These are phyloP conservation scores for Coemansia sp. DNA, from an alignment of 192 early-diverging fungal species.

Conservation along the genomic window DNA sequence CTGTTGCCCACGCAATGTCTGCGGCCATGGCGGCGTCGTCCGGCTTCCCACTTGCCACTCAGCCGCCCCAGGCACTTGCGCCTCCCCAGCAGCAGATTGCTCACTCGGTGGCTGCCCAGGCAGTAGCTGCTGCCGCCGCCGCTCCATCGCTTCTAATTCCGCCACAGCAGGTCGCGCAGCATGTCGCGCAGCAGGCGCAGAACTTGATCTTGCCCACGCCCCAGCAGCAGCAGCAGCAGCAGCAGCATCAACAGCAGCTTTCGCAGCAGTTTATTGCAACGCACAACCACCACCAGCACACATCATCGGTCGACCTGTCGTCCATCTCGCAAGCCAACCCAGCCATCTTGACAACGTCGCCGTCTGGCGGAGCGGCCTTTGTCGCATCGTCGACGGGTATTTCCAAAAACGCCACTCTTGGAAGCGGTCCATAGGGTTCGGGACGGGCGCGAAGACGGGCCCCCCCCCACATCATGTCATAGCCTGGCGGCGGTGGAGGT, in stretches of 20 bases:
- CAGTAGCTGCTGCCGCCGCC: conserved; percentile 20
- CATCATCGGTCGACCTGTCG: conserved; percentile 21
- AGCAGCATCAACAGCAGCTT: conserved; percentile 1
- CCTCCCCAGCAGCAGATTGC: conserved; percentile 8
- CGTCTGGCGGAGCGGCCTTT: conserved; percentile 8
- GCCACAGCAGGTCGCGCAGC: not conserved
- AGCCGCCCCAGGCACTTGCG: conserved; percentile 1
- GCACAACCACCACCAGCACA: conserved; percentile 8
- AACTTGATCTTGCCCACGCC: not conserved
- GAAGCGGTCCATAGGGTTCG: not conserved
- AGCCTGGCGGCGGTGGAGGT: not conserved
- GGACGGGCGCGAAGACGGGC: not conserved
- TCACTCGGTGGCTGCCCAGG: conserved; percentile 9
- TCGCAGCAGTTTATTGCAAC: not conserved
- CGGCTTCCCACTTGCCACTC: conserved; percentile 11
- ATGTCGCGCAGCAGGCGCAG: not conserved
- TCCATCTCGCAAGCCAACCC: conserved; percentile 3
- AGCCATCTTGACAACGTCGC: conserved; percentile 10
- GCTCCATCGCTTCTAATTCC: conserved; percentile 14
- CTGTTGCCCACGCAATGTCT: conserved; percentile 24
- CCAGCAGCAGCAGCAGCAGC: conserved; percentile 5
- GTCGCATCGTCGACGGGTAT: not conserved
- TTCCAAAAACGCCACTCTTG: not conserved
- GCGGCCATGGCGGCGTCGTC: conserved; percentile 15
- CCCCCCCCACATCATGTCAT: too few relatives aligned